These are phyloP conservation scores for Gastrolobium bilobum DNA, from an alignment of 306 rosid genomes.

Conservation along the genomic window DNA sequence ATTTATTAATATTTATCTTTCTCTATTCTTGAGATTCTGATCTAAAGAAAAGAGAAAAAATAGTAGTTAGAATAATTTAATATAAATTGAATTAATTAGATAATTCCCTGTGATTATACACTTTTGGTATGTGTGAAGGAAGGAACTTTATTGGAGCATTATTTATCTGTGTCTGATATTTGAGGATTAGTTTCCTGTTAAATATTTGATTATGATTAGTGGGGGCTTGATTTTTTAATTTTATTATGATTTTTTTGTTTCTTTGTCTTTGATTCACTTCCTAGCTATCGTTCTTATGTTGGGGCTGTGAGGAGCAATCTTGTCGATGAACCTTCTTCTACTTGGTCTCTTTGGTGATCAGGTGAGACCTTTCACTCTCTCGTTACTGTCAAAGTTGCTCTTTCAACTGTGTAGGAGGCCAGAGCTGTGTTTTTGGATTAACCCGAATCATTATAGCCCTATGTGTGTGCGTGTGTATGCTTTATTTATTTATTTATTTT, in stretches of 20 bases:
- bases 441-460: neutral
- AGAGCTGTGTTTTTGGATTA: neutral
- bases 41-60: too few species aligned
- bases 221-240: neutral
- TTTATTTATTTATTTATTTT: neutral
- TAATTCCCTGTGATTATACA: constrained; percentile 7
- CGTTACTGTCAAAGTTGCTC: neutral
- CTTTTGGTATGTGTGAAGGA: constrained; percentile 22
- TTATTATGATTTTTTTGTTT: neutral
- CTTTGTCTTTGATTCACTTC: constrained; percentile 2
- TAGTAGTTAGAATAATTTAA: too few species aligned
- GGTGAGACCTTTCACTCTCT: constrained; percentile 38
- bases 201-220: constrained; percentile 40
- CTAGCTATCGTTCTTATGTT: constrained; percentile 23
- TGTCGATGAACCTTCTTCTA: constrained; percentile 20
- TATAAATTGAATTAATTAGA: constrained; percentile 11
- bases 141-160: neutral
- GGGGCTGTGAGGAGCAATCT: constrained; percentile 43
- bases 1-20: too few species aligned
- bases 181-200: constrained; percentile 12
- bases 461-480: neutral
- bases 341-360: constrained; percentile 44
- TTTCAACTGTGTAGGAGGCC: neutral
- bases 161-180: constrained; percentile 30
- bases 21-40: too few species aligned